Conservation (phyloP, 495 filamentous ascomycete genomes). For the Tuber melanosporum region DNA sequence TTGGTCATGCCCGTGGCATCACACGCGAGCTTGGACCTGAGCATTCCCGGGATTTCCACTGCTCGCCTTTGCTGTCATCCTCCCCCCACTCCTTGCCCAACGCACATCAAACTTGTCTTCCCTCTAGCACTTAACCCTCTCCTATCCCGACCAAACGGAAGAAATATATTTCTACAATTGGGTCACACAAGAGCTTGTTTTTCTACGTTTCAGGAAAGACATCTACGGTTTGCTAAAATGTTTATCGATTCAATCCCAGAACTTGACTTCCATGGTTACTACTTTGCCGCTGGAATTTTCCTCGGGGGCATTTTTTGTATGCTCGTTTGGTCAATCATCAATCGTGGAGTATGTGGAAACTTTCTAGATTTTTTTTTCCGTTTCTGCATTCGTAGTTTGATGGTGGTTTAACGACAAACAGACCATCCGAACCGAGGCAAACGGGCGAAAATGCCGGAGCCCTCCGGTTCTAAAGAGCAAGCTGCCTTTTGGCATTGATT, state of each 20-base stretch:
- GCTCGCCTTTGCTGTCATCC: background rate
- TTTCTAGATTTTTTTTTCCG: background rate
- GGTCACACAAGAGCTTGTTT: background rate
- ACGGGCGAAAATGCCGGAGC: constrained; percentile 16
- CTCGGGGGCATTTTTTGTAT: background rate
- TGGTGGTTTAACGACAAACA: background rate
- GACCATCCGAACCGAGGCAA: constrained; percentile 3
- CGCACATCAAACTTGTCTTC: background rate
- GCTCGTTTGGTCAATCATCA: background rate
- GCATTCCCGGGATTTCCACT: background rate
- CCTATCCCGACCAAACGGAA: background rate
- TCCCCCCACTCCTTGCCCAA: background rate
- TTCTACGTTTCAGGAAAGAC: background rate
- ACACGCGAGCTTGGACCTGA: background rate
- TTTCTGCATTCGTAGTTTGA: background rate
- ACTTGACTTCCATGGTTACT: background rate
- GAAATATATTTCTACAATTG: background rate
- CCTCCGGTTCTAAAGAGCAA: constrained; percentile 18
- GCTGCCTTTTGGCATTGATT: constrained; percentile 24
- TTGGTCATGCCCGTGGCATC: background rate
- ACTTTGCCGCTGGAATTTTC: background rate
- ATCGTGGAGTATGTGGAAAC: background rate
- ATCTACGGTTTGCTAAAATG: background rate
- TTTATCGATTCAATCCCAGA: background rate
- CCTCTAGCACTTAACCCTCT: background rate